phyloP scores from a whole-genome alignment of 2,329 filamentous ascomycete species.

The Trichoderma koningiopsis region DNA sequence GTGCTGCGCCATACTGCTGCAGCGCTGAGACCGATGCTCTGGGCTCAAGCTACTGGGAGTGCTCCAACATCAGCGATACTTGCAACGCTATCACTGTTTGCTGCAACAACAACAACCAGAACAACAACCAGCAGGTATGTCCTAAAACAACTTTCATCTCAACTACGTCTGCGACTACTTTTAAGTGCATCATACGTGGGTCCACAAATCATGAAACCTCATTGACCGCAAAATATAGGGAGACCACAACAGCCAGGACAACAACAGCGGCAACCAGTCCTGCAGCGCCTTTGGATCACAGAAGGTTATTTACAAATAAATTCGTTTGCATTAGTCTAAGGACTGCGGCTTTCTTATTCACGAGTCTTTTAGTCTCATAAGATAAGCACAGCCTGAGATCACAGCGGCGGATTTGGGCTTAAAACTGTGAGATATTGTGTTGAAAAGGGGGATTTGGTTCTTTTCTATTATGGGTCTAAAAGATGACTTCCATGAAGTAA shows the following conservation, averaged over 20 bases:
- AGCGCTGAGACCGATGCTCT: neutral
- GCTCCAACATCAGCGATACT: neutral
- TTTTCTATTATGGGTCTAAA: neutral
- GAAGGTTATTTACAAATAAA: neutral
- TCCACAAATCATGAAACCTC: neutral
- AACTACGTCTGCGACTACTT: neutral
- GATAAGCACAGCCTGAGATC: neutral
- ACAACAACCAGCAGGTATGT: constrained; percentile 14
- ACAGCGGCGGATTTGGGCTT: neutral
- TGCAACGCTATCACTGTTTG: constrained; percentile 4
- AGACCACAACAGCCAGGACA: neutral
- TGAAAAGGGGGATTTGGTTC: neutral
- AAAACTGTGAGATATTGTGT: neutral
- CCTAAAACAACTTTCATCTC: neutral
- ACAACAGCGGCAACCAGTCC: neutral
- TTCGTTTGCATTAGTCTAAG: neutral
- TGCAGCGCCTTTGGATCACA: constrained; percentile 7
- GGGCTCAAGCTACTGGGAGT: neutral
- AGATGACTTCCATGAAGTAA: neutral
- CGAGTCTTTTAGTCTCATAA: neutral
- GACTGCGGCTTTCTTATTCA: neutral
- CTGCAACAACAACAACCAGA: constrained; percentile 8
- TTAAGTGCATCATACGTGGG: neutral
- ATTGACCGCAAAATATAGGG: neutral
- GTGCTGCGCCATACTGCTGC: constrained; percentile 10